Evolutionary conservation across 106 monocot genomes (phyloP).

Genomic region (Amphibolis antarctica): DNA sequence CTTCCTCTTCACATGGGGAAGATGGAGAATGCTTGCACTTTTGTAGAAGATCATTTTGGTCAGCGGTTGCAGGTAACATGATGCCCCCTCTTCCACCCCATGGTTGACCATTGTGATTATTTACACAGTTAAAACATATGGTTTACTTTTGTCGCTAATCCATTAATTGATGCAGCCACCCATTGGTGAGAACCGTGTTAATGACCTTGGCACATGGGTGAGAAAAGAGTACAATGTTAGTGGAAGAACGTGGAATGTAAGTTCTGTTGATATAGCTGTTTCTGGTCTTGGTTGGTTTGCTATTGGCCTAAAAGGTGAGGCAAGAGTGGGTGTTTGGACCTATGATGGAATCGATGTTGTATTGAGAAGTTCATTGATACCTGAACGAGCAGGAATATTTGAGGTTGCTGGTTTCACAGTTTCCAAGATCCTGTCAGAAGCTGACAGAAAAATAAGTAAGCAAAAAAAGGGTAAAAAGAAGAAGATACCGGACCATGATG

Average conservation of each 20-base stretch:
- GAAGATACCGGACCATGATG: constrained; percentile 5
- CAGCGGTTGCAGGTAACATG: constrained; percentile 60
- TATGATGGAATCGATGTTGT: constrained; percentile 78
- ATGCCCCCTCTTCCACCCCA: neutral
- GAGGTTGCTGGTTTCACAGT: constrained; percentile 80
- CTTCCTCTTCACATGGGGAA: constrained; percentile 98
- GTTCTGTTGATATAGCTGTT: constrained; percentile 64
- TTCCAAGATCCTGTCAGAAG: constrained; percentile 70
- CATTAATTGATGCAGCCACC: constrained; percentile 60
- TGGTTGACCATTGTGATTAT: neutral
- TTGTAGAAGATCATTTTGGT: constrained; percentile 80
- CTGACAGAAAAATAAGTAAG: constrained; percentile 49
- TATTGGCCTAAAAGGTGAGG: constrained; percentile 77
- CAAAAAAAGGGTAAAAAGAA: constrained; percentile 17
- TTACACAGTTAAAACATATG: neutral
- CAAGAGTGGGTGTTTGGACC: constrained; percentile 70
- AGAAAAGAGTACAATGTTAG: constrained; percentile 52
- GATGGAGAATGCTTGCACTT: constrained; percentile 45
- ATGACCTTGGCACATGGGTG: constrained; percentile 74
- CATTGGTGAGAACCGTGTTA: constrained; percentile 53
- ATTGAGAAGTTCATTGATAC: constrained; percentile 38
- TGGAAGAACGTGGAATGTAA: constrained; percentile 72
- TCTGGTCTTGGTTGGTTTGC: constrained; percentile 93
- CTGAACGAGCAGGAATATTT: constrained; percentile 51
- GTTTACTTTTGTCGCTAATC: neutral